Percentiles rank a stretch among this genome's conserved stretches.
Conservation (phyloP, 805 yeast genomes). For the Brettanomyces bruxellensis region DNA sequence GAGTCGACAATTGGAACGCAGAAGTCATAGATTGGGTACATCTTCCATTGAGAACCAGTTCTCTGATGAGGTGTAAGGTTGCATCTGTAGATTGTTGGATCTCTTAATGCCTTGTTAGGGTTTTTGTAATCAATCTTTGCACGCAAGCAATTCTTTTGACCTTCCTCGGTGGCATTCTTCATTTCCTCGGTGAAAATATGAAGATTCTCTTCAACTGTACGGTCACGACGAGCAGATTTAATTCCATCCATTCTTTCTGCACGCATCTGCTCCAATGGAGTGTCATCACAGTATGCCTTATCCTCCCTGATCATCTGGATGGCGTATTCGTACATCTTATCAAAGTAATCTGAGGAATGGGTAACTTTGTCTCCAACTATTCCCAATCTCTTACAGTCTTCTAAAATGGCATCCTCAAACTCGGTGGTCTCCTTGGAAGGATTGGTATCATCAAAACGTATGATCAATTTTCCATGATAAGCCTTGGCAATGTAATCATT, state of each 20-base stretch:
- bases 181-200: constrained; percentile 80
- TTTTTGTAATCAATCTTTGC: constrained; percentile 93
- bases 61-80: constrained; percentile 97
- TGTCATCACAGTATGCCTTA: constrained; percentile 95
- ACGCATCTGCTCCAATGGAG: constrained; percentile 91
- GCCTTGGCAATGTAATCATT: constrained; percentile 94
- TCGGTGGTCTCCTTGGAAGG: constrained; percentile 95
- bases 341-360: constrained; percentile 90
- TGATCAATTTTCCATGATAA: constrained; percentile 92
- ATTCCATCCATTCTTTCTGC: constrained; percentile 98
- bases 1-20: constrained; percentile 97
- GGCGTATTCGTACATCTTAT: constrained; percentile 82
- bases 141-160: constrained; percentile 86
- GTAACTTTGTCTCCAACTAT: constrained; percentile 86
- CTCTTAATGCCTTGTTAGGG: constrained; percentile 90
- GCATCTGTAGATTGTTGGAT: constrained; percentile 96
- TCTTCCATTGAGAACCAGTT: constrained; percentile 88
- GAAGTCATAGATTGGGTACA: constrained; percentile 98
- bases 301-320: constrained; percentile 87
- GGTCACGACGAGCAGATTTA: constrained; percentile 84
- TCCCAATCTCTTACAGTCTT: constrained; percentile 84
- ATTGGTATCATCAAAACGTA: constrained; percentile 97
- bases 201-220: constrained; percentile 88
- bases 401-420: constrained; percentile 88
- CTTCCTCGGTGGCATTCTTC: constrained; percentile 90